Conservation (phyloP, 1,139 yeast species). For the Geotrichum reessii region DNA sequence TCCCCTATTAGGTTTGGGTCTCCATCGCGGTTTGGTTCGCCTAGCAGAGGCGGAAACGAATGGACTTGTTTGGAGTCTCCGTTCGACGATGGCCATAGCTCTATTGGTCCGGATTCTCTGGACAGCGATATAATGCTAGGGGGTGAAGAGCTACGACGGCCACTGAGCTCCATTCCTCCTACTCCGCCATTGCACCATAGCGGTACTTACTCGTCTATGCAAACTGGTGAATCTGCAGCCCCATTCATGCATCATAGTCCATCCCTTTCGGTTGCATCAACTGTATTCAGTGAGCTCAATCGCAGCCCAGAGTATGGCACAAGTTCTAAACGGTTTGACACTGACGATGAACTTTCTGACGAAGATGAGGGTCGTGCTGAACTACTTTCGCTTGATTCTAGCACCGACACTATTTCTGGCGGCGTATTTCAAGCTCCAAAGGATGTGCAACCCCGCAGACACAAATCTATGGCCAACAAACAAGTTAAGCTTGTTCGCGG, state of each 20-base stretch:
- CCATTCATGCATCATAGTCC: constrained; percentile 12
- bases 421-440: constrained; percentile 36
- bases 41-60: constrained; percentile 17
- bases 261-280: constrained; percentile 2
- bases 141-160: neutral
- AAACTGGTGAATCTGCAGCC: neutral
- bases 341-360: neutral
- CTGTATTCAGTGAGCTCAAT: constrained; percentile 2
- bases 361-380: neutral
- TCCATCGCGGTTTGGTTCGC: constrained; percentile 6
- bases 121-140: constrained; percentile 15
- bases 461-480: constrained; percentile 50
- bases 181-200: neutral
- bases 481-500: constrained; percentile 69
- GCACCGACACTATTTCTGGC: constrained; percentile 6
- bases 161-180: constrained; percentile 4
- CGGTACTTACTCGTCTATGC: neutral
- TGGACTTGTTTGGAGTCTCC: constrained; percentile 33
- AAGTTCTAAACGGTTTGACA: neutral
- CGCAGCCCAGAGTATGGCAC: neutral
- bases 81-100: constrained; percentile 24
- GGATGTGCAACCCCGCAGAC: constrained; percentile 54
- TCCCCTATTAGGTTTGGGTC: constrained; percentile 1
- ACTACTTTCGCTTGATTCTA: neutral
- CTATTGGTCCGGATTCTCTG: constrained; percentile 26